Conservation (phyloP, 2,329 filamentous ascomycete genomes). For the Pseudogymnoascus sp. region DNA sequence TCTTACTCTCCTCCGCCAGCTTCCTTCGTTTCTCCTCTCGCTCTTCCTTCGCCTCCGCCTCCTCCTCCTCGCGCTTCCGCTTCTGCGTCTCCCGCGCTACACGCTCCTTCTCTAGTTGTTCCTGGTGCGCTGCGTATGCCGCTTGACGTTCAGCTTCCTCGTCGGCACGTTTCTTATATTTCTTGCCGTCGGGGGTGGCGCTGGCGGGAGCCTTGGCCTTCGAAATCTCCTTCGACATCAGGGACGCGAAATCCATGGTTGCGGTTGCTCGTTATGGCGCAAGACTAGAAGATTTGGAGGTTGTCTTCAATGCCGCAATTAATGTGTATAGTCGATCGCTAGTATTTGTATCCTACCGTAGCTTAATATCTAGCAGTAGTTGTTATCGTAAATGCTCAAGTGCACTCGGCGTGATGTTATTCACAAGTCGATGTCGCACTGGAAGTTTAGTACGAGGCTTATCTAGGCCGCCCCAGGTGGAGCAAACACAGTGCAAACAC, state of each 20-base stretch:
- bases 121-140: constrained; percentile 75
- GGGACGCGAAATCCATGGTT: constrained; percentile 86
- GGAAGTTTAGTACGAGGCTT: constrained; percentile 6
- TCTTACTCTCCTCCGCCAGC: constrained; percentile 72
- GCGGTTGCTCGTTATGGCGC: constrained; percentile 1
- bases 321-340: background rate
- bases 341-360: background rate
- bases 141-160: constrained; percentile 73
- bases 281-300: background rate
- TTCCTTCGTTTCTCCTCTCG: constrained; percentile 75
- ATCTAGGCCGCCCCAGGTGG: background rate
- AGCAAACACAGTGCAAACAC: constrained; percentile 3
- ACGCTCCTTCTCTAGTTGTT: constrained; percentile 61
- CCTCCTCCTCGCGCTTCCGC: constrained; percentile 83
- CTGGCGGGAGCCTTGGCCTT: constrained; percentile 52
- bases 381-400: constrained; percentile 7
- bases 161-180: constrained; percentile 80
- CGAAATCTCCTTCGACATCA: constrained; percentile 89
- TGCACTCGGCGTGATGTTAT: background rate
- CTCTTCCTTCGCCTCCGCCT: constrained; percentile 55
- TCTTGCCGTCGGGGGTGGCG: constrained; percentile 42
- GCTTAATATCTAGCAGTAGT: background rate
- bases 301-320: background rate
- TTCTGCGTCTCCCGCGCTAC: constrained; percentile 64
- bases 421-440: background rate